Evolutionary conservation across 768 basidiomycete species (phyloP).

Genomic region (Rossbeevera mucosa): DNA sequence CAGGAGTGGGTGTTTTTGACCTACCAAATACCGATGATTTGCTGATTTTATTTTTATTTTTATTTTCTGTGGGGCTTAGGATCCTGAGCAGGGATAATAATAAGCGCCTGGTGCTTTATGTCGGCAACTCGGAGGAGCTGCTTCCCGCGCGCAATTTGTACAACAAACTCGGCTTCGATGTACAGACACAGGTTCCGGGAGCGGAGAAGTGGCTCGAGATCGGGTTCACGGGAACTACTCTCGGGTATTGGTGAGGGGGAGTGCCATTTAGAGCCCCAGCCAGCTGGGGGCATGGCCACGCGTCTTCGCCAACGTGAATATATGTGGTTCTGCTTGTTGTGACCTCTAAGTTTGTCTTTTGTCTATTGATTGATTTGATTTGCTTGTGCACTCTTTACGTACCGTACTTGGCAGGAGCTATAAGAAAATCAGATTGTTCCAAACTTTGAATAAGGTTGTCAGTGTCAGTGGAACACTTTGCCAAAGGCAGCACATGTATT

Average conservation of each 20-base stretch:
- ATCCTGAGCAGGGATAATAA: constrained; percentile 31
- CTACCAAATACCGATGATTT: background rate
- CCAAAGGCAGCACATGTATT: too few relatives aligned
- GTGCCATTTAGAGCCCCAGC: background rate
- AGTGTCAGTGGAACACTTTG: background rate
- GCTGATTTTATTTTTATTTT: background rate
- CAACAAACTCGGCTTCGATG: constrained; percentile 13
- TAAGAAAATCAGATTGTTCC: background rate
- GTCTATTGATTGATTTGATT: background rate
- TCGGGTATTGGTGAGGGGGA: constrained; percentile 18
- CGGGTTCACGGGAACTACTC: constrained; percentile 12
- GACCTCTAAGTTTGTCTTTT: too few relatives aligned
- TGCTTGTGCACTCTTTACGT: background rate
- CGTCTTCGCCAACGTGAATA: background rate
- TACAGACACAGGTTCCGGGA: constrained; percentile 1
- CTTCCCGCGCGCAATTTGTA: constrained; percentile 17
- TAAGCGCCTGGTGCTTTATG: constrained; percentile 49
- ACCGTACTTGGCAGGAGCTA: background rate
- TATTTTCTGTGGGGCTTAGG: background rate
- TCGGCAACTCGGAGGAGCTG: constrained; percentile 37
- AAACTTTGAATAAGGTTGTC: background rate
- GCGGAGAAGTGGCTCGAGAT: constrained; percentile 20
- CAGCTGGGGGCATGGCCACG: too few relatives aligned
- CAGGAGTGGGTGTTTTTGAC: constrained; percentile 38
- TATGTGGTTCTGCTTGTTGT: background rate